A percentile compares a stretch with the other conserved stretches of the same genome.
Evolutionary conservation across 495 filamentous ascomycete genomes (phyloP).

Genomic region (Aspergillus bertholletiae): DNA sequence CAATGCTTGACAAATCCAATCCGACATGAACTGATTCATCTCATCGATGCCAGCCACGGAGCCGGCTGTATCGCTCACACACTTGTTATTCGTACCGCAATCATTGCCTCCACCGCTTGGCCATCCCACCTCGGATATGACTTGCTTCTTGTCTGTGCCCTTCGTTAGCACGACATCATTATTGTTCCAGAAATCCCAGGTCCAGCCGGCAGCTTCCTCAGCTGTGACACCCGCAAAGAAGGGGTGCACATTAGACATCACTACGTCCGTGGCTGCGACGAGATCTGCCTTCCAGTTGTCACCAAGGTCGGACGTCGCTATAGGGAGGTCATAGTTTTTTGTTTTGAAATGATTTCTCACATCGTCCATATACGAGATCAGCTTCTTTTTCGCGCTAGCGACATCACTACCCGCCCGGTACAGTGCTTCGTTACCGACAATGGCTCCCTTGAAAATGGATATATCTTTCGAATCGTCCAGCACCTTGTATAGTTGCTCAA

Average conservation of each 20-base stretch:
- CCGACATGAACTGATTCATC: conserved; percentile 82
- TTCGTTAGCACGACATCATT: conserved; percentile 59
- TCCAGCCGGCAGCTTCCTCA: conserved; percentile 73
- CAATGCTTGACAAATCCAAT: conserved; percentile 80
- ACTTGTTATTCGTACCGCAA: conserved; percentile 58
- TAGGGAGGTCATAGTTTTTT: conserved; percentile 61
- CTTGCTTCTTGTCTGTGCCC: conserved; percentile 54
- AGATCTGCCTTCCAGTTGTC: conserved; percentile 77
- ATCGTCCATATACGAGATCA: conserved; percentile 61
- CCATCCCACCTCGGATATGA: conserved; percentile 94
- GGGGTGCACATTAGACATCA: conserved; percentile 97
- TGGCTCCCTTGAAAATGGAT: conserved; percentile 74
- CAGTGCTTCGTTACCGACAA: conserved; percentile 92
- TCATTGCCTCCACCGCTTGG: conserved; percentile 79
- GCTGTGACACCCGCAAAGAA: conserved; percentile 85
- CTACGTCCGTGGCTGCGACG: conserved; percentile 66
- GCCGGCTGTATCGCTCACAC: conserved; percentile 50
- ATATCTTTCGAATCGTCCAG: conserved; percentile 62
- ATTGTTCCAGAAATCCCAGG: conserved; percentile 71
- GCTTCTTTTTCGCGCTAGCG: conserved; percentile 58
- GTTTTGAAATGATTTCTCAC: conserved; percentile 70
- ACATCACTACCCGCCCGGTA: conserved; percentile 55
- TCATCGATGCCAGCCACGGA: conserved; percentile 76
- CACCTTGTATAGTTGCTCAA: conserved; percentile 76
- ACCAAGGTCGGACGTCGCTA: conserved; percentile 90